Evolutionary conservation across 208 protist genomes (phyloP).

Genomic region (Leishmania amazonensis): DNA sequence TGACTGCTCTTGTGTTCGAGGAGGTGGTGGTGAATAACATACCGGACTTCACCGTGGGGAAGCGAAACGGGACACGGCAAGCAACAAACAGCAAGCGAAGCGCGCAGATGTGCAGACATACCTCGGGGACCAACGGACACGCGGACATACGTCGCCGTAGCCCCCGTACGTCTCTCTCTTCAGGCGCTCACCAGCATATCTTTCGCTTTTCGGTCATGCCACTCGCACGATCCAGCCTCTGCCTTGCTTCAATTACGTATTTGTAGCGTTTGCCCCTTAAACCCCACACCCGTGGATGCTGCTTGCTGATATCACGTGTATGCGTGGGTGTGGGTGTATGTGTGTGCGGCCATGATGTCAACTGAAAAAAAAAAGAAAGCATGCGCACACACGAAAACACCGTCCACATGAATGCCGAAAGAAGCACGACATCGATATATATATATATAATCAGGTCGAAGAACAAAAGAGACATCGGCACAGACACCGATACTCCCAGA

Average conservation of each 20-base stretch:
- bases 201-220: not conserved
- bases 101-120: not conserved
- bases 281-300: not conserved
- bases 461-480: not conserved
- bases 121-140: not conserved
- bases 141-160: not conserved
- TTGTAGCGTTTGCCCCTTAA: not conserved
- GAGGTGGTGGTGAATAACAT: not conserved
- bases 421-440: not conserved
- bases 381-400: too few relatives aligned
- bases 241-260: not conserved
- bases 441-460: not conserved
- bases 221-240: too few relatives aligned
- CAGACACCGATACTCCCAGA: not conserved
- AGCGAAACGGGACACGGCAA: not conserved
- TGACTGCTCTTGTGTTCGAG: not conserved
- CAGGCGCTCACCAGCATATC: not conserved
- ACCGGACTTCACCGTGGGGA: not conserved
- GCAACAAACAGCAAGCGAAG: not conserved
- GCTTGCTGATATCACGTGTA: not conserved
- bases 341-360: not conserved
- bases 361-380: too few relatives aligned
- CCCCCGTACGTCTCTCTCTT: not conserved
- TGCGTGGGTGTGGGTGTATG: too few relatives aligned
- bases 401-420: not conserved